Evolutionary conservation across 2,329 filamentous ascomycete species (phyloP), one percentile per base, ranked within the genome.

Genomic region (Fusarium clavum): DNA sequence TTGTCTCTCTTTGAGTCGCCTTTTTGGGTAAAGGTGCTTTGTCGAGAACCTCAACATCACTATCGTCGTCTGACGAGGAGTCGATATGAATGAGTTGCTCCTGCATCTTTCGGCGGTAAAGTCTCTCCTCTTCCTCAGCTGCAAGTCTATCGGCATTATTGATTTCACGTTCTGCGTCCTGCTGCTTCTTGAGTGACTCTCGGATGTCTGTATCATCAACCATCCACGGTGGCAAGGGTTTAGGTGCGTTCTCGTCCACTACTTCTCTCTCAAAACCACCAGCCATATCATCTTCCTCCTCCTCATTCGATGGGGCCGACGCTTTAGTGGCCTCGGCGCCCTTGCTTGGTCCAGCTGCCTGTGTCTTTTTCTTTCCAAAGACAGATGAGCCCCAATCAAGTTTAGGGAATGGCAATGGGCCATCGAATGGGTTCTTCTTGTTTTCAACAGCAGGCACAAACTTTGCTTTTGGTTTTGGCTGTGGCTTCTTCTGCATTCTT

Each of bases 331-430:
- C 38, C 25, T 76, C 66, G 7, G 73, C 67, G 9, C 72, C 64
- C 38, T 55, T 66, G 8, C 24, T 67, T 22, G 44, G 48, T 6
- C 27, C 55, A n/a, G 25, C 14, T 46, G 74, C 74, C 12, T 77
- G 70, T 1, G 61, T 57, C 9, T 71, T 64, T 58, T 82, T 84
- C 67, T 83, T 84, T 8, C 80, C 80, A 64, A 89, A 90, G 3
- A 90, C 82, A 2, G 85, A 86, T 4, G 88, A 90, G 54, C 88
- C 90, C 84, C 87, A 90, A 46, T 92, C 89, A 3, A 97, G 85
- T 76, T 94, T 95, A 73, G 97, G 94, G 75, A 99, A 99, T 0
- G 96, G 96, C 8, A 99, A 80, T 0, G 94, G 94, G 0, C 95
- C 95, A 70, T 88, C 88, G 75, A 97, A 89, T 0, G 88, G 84